phyloP scores from a whole-genome alignment of 2,329 filamentous ascomycete genomes.

The Apiospora arundinis region DNA sequence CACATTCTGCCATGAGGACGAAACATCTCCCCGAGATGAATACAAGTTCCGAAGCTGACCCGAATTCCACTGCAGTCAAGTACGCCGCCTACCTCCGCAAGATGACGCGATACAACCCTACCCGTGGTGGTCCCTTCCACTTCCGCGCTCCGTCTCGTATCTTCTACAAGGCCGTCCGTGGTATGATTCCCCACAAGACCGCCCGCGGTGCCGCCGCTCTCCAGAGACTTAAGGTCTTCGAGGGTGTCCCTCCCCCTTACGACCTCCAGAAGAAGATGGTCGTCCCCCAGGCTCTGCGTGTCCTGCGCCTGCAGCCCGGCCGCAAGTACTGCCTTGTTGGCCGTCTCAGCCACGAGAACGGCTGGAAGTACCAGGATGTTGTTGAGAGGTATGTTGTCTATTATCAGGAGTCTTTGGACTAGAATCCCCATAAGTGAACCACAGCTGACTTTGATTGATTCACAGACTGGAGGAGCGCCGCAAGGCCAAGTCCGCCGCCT shows the following conservation, averaged over 20 bases:
- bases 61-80: slow-evolving; percentile 82
- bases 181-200: slow-evolving; percentile 99
- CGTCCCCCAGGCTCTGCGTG: slow-evolving; percentile 95
- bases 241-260: slow-evolving; percentile 98
- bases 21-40: neutral
- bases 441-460: slow-evolving; percentile 29
- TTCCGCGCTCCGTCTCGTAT: slow-evolving; percentile 99
- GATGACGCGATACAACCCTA: slow-evolving; percentile 99
- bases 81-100: slow-evolving; percentile 99
- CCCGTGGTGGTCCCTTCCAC: slow-evolving; percentile 99
- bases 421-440: neutral
- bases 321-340: slow-evolving; percentile 99
- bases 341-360: slow-evolving; percentile 96
- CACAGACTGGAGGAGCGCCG: slow-evolving; percentile 96
- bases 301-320: slow-evolving; percentile 96
- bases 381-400: slow-evolving; percentile 90
- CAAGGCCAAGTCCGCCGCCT: slow-evolving; percentile 98
- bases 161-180: slow-evolving; percentile 99
- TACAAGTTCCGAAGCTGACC: slow-evolving; percentile 34
- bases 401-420: slow-evolving; percentile 20
- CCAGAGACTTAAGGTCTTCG: slow-evolving; percentile 99
- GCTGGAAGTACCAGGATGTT: slow-evolving; percentile 99
- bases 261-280: slow-evolving; percentile 99
- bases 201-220: slow-evolving; percentile 94
- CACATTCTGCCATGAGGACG: neutral